Base-by-base conservation (phyloP, 2,329 filamentous ascomycete genomes). In the Fusarium protoensiforme region DNA sequence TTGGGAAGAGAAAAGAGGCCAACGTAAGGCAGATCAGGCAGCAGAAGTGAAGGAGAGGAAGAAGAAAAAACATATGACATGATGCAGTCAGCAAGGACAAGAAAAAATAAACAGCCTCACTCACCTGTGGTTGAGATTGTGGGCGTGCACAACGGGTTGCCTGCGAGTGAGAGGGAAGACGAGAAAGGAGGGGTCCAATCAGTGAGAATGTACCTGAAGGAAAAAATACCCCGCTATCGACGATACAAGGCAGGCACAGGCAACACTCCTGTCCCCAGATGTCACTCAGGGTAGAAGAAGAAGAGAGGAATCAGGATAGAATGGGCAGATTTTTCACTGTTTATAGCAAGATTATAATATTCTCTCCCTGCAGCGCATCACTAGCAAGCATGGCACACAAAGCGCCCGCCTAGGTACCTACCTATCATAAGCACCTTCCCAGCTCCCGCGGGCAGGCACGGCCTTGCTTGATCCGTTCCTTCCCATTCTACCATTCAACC, bases 141-240 rank as follows among this genome's bases (percentile, higher is more conserved):
- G 65, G 64, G 69, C 75, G 65, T 69, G 46, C 46, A 51, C 46
- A 51, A 51, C 46, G 64, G 64, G 72, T 73, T 74, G 64, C 67
- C 41, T 74, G 71, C 60, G 72, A 69, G 71, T 72, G 64, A 76
- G 75, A 75, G 65, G 39, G 69, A 58, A 60, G 64, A 64, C 64
- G 61, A 74, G 43, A 65, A 51, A 74, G 31, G 71, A 77, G 74
- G 65, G 71, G 73, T 75, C 75, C 75, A 77, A 77, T 77, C 75
- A 77, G 39, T 65, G 67, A 54, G 70, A 70, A 73, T 57, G 61
- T 67, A 39, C 67, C 68, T 68, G 68, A 43, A 64, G 33, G 46
- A 74, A 77, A 75, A 77, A 68, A 65, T 76, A 77, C 75, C 75
- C 75, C 75, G 75, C 75, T 77, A 77, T 76, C 53, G 38, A 57